Base-by-base conservation (phyloP, 2,329 filamentous ascomycete genomes). In the Colletotrichum echinochloae region DNA sequence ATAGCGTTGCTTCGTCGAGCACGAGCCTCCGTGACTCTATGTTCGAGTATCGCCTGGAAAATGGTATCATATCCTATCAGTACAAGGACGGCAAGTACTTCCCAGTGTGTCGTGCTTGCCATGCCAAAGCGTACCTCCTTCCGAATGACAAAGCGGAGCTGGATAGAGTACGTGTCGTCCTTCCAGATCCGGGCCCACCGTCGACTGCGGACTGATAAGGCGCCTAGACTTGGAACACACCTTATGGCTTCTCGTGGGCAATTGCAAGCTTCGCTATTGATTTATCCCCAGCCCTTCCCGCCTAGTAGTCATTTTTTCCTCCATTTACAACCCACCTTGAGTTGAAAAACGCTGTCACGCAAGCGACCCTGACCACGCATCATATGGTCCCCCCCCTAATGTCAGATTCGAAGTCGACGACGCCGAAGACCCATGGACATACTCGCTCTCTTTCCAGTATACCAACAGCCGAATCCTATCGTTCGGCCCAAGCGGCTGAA, bases 381-480 rank as follows among this genome's bases (percentile, higher is more conserved):
- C 1, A 1, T n/a, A 41, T 30, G 75, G 74, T 60, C 81, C 83
- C 2, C 83, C 84, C 0, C 80, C 81, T 0, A 87, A 87, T 68
- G 78, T 83, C 41, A 74, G 74, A 11, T 86, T 86, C 68, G 79
- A 82, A 54, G 74, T 82, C 56, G 80, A 82, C 64, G 80, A 82
- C 62, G 71, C 76, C 0, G 78, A 80, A 39, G 74, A 77, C 37
- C 72, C 75, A 44, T 83, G 81, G 81, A 75, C 76, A 0, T 81
- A 70, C n/a, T 69, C 72, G 3, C 46, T 68, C 1, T 74, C 75
- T 5, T 81, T 81, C 52, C 77, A 80, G 60, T 81, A 77, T 56
- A 78, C 82, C 46, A 77, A 80, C 65, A 72, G 70, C 28, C 76
- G 79, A 14, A 75, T 77, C 55, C 74, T 82, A 70, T 75, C 74